Evolutionary conservation across 768 basidiomycete genomes (phyloP), one percentile per base, ranked within the genome.

Genomic region (Kwoniella dejecticola): DNA sequence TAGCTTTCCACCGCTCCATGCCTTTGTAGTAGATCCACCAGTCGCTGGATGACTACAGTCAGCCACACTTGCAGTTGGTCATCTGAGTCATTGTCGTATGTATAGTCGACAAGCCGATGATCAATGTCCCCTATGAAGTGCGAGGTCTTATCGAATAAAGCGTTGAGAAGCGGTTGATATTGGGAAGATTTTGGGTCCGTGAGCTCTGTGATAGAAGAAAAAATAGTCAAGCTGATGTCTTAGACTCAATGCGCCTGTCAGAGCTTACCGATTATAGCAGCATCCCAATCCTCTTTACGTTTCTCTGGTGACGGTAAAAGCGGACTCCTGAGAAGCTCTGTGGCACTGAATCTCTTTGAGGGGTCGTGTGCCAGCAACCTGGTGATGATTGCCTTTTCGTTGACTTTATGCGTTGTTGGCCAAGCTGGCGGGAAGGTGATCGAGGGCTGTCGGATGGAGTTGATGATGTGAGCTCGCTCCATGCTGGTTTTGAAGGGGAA

Each of bases 1-100:
- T 90, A 89, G 79, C 88, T 87, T 64, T 92, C 86, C 1, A 95
- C 85, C 2, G 94, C 93, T 5, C 94, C 94, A 71, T 94, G 94
- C 4, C 94, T 83, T 36, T 87, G 85, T 78, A 95, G 94, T 17
- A 93, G 86, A 1, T 87, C 81, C 2, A 84, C 82, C 4, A 96
- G 81, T 17, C 86, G 85, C 49, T 93, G 89, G 63, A 88, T 84
- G 4, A 94, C 89, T 3, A 87, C 85, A 11, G 85, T 84, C 5
- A 68, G 86, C 88, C 67, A 94, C 75, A 21, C 86, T 82, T 6
- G 86, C 82, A 77, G 90, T 84, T 72, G 89, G 87, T 4, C 87
- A 86, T 21, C 85, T 79, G 64, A 88, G 59, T 88, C 86, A 42
- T 82, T 80, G 63, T 93, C 90, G 68, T 92, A 95, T 24, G 90